Percentiles rank a stretch among this genome's conserved stretches.
phyloP scores from a whole-genome alignment of 2,329 filamentous ascomycete species.

The Endoconidiophora polonica region DNA sequence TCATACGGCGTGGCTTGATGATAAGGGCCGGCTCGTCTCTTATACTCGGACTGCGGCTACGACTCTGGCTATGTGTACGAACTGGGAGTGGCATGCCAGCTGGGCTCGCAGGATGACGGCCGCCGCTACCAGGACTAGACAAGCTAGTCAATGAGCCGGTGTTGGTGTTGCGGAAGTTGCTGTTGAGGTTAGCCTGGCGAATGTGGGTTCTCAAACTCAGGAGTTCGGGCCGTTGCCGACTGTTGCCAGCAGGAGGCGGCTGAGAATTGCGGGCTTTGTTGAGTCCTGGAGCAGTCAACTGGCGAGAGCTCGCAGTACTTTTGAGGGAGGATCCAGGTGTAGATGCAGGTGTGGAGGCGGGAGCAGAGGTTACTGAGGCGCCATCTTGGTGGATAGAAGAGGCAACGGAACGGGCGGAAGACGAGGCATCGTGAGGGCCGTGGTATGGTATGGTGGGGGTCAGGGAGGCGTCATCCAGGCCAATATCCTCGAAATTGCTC shows the following conservation, averaged over 20 bases:
- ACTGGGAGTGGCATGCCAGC: conserved; percentile 10
- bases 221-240: conserved; percentile 17
- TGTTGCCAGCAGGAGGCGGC: conserved; percentile 18
- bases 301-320: conserved; percentile 6
- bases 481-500: conserved; percentile 85
- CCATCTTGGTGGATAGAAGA: conserved; percentile 20
- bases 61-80: conserved; percentile 14
- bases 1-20: conserved; percentile 37
- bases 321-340: conserved; percentile 6
- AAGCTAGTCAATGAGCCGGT: conserved; percentile 22
- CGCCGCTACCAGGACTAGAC: conserved; percentile 3
- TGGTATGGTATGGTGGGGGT: conserved; percentile 15
- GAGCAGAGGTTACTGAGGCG: conserved; percentile 16
- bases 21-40: conserved; percentile 26
- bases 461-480: conserved; percentile 48
- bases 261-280: conserved; percentile 17
- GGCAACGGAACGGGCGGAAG: conserved; percentile 18
- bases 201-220: conserved; percentile 30
- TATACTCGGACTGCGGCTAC: conserved; percentile 35
- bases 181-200: conserved; percentile 26
- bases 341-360: conserved; percentile 1
- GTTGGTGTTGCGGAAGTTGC: conserved; percentile 36
- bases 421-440: conserved; percentile 13
- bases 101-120: conserved; percentile 7
- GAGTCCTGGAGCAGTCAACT: conserved; percentile 5